Evolutionary conservation across 768 basidiomycete genomes (phyloP).

Genomic region (Phylloporus arenicola): DNA sequence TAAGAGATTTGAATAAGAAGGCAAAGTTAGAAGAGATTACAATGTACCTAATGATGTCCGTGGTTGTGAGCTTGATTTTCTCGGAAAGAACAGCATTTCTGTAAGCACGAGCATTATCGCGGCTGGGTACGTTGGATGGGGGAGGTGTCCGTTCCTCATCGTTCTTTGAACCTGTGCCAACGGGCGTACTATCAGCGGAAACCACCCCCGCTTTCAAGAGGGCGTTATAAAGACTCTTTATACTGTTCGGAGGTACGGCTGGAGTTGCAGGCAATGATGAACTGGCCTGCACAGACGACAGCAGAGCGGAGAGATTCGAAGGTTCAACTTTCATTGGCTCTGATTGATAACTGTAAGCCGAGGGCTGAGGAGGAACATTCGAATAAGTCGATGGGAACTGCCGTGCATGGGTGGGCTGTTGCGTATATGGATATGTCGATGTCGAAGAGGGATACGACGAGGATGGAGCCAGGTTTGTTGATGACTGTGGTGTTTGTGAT

Average conservation of each 20-base stretch:
- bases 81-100: constrained; percentile 54
- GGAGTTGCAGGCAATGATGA: constrained; percentile 21
- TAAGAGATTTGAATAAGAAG: constrained; percentile 18
- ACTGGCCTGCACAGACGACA: constrained; percentile 23
- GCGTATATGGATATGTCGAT: constrained; percentile 27
- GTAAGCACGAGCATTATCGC: constrained; percentile 53
- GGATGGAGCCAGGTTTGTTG: constrained; percentile 27
- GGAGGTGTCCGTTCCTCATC: constrained; percentile 25
- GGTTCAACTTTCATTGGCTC: constrained; percentile 28
- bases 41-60: constrained; percentile 69
- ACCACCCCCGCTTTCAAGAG: constrained; percentile 79
- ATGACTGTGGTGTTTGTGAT: constrained; percentile 29
- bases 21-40: not conserved
- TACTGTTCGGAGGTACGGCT: constrained; percentile 31
- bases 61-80: constrained; percentile 54
- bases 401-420: constrained; percentile 26
- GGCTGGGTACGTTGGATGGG: constrained; percentile 35
- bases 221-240: constrained; percentile 58
- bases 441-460: constrained; percentile 20
- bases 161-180: constrained; percentile 38
- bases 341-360: constrained; percentile 24
- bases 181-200: constrained; percentile 47
- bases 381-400: constrained; percentile 29
- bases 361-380: constrained; percentile 28
- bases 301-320: constrained; percentile 26